Base-by-base conservation (phyloP, 1,284 basidiomycete genomes). In the Lentinula novae-zelandiae region DNA sequence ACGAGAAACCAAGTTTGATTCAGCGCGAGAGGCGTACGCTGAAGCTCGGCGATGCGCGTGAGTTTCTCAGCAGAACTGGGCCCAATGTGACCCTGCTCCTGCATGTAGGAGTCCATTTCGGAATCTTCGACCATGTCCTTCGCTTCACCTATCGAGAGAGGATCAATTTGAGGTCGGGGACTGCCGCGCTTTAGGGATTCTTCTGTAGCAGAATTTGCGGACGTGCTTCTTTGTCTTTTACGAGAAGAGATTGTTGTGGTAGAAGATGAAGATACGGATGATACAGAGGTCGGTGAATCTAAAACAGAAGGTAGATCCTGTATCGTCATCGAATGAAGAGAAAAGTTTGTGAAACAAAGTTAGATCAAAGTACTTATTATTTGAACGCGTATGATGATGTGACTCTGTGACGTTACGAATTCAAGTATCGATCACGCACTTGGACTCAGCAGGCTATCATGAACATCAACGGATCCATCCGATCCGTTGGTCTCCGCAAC, bases 1-100 rank as follows among this genome's bases (percentile, higher is more conserved):
- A 95, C 77, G 56, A 96, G 75, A 73, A 86, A 93, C 92, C 93
- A 96, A 2, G 79, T 86, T 58, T 93, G 83, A 44, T 89, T 90
- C 15, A 78, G 71, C 38, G 77, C 71, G 79, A 94, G 84, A 22
- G 77, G 75, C 46, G 70, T 69, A 38, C 69, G 68, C 67, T 80
- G 80, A 9, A 79, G 76, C 4, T 73, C 70, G 27, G 81, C 71
- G 65, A 92, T 81, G 57, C 77, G 71, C 12, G 75, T 62, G 15
- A 85, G 64, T 69, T 83, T 89, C 58, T 84, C 76, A 58, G 52
- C 61, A 60, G 66, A 49, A 17, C 66, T 66, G 58, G 62, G 48
- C n/a, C 76, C 69, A 9, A 71, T 74, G 61, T 84, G 82, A 48
- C 80, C 86, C 69, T 90, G 89, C 27, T 82, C 80, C 40, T 78